Evolutionary conservation across 805 yeast genomes (phyloP), one percentile per base, ranked within the genome.

Genomic region (Saccharomycopsis selenospora): DNA sequence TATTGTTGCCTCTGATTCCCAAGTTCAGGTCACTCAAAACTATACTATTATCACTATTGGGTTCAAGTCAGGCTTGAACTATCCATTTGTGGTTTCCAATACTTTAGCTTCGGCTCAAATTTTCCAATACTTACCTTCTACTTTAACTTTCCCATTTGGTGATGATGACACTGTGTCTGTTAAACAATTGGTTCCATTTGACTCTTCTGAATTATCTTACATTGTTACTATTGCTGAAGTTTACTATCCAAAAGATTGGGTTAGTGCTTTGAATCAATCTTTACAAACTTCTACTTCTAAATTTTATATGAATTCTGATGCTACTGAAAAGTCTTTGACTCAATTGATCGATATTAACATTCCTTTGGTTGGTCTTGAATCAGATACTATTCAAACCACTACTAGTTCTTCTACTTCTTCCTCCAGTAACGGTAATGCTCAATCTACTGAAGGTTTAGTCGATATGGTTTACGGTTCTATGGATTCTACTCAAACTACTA

Each of bases 201-300:
- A 80, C 17, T 75, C 85, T 2, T 50, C 69, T 1, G 66, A 65
- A 10, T 70, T 70, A 40, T 69, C 69, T 42, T 91, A 87, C 64
- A 75, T 87, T 51, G 86, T 86, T 46, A 85, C 97, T 0, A 85
- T 90, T 51, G 98, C 97, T 3, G 84, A 84, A 62, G 83, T 87
- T 48, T 87, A 85, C 62, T 82, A 88, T 67, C 95, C 95, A 22
- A 62, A 66, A 7, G 61, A 63, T 10, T 65, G 72, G 24, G 72
- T 85, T 13, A 57, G 63, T 2, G 61, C 67, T 0, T 69, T 91
- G 54, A 76, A 76, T 50, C 64, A 64, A 14, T 63, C 71, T 33
- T 63, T 91, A 40, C 65, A 69, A 45, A 66, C 79, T 49, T 55
- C 71, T 0, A 56, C 67, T n/a, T 85, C 96, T 3, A 48, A 57